Base-by-base conservation (phyloP, 176 grass and related monocot species). In the Elaeis guineensis region DNA sequence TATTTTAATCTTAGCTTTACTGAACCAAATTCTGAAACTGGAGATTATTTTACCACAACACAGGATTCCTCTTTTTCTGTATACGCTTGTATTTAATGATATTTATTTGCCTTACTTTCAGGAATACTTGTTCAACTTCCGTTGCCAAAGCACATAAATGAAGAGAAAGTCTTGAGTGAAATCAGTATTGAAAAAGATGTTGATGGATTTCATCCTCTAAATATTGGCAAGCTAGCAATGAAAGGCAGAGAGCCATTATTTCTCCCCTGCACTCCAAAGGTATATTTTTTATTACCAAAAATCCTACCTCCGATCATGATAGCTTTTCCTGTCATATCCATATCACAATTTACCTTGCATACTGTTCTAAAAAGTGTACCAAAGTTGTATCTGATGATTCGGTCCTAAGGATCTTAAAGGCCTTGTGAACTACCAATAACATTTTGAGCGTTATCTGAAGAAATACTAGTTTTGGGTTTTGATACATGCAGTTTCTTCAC, bases 161-260 rank as follows among this genome's bases (percentile, higher is more conserved):
- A 97, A 77, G 93, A 92, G 59, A 97, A 69, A 71, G 80, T 97
- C 35, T 48, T 97, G 58, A 85, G 50, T 4, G 84, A 92, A 61
- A 89, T 97, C 3, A 79, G 66, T 68, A 83, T 97, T 25, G 81
- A 92, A 39, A 97, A 97, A 80, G 92, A 97, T 70, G 93, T 97
- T 0, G 93, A 97, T 71, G 93, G 93, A 21, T 97, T 97, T 73
- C 93, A 97, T 83, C 93, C 93, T 59, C 67, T 97, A 59, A 97
- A 97, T 77, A 91, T 91, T 65, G 93, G 93, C 44, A 91, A 91
- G 54, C 93, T 97, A 16, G 93, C 87, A 69, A 97, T 97, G 93
- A 89, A 97, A 85, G 93, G 87, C 14, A 84, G 92, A 76, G 70
- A 97, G 14, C 92, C 92, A 18, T 69, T 97, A 20, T 97, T 88